Percentiles rank a stretch among this genome's conserved stretches.
Conservation (phyloP, 2,329 filamentous ascomycete genomes). For the Grosmannia serpens region DNA sequence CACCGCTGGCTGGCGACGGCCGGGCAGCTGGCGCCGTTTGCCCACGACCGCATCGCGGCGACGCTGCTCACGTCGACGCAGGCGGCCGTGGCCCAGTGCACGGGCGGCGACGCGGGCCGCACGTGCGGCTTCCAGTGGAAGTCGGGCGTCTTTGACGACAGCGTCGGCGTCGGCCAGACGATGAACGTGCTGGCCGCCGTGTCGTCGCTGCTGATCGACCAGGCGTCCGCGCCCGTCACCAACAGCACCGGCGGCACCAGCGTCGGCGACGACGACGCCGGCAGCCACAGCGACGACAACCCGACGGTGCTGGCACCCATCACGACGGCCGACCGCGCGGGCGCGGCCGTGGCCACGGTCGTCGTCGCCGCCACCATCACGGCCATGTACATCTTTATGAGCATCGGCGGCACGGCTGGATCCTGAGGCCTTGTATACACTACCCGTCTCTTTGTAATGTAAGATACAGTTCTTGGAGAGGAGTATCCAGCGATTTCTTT, state of each 20-base stretch:
- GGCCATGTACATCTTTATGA: constrained; percentile 24
- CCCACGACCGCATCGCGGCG: constrained; percentile 28
- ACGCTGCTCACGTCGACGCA: constrained; percentile 33
- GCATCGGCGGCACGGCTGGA: constrained; percentile 7
- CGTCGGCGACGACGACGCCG: constrained; percentile 32
- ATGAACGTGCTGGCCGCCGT: constrained; percentile 42
- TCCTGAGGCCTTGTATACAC: neutral
- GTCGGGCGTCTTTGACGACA: constrained; percentile 32
- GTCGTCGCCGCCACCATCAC: constrained; percentile 31
- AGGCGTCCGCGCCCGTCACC: constrained; percentile 22
- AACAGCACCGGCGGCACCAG: constrained; percentile 38
- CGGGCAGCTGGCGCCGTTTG: constrained; percentile 37
- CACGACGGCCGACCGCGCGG: constrained; percentile 52
- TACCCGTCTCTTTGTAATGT: too few species aligned
- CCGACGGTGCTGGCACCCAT: constrained; percentile 22
- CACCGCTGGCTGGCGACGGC: constrained; percentile 39
- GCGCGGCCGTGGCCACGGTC: constrained; percentile 54
- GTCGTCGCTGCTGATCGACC: constrained; percentile 29
- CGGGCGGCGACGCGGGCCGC: constrained; percentile 27
- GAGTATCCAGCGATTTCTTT: too few species aligned
- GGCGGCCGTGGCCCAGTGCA: constrained; percentile 38
- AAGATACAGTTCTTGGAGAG: too few species aligned
- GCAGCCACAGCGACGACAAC: constrained; percentile 22
- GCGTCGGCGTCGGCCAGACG: constrained; percentile 42
- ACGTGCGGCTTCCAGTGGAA: constrained; percentile 45